Evolutionary conservation across 805 yeast species (phyloP).

Genomic region (Vanderwaltozyma polyspora): DNA sequence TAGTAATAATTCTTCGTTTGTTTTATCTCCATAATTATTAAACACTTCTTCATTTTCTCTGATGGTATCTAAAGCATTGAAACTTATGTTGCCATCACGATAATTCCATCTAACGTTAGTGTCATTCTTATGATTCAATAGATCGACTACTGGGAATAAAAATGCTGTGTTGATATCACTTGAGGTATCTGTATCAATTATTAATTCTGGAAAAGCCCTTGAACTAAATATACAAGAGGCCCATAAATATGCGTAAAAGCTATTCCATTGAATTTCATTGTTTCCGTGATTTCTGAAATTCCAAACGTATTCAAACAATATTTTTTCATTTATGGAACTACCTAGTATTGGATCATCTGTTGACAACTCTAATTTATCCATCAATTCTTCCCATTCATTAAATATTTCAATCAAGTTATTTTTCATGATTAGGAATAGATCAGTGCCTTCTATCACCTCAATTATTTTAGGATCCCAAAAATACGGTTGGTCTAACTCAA

Average conservation of each 20-base stretch:
- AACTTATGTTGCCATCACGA: slow-evolving; percentile 28
- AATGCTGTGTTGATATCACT: slow-evolving; percentile 44
- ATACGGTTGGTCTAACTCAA: slow-evolving; percentile 46
- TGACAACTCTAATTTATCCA: slow-evolving; percentile 3
- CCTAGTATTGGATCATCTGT: slow-evolving; percentile 2
- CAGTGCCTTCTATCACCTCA: slow-evolving; percentile 51
- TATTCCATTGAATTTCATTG: slow-evolving; percentile 38
- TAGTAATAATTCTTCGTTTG: slow-evolving; percentile 70
- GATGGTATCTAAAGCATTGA: slow-evolving; percentile 29
- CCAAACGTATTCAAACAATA: slow-evolving; percentile 16
- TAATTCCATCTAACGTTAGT: slow-evolving; percentile 55
- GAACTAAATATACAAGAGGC: slow-evolving; percentile 58
- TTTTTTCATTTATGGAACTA: slow-evolving; percentile 4
- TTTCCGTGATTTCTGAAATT: background rate
- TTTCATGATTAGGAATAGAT: slow-evolving; percentile 45
- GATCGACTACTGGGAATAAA: slow-evolving; percentile 67
- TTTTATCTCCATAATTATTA: slow-evolving; percentile 82
- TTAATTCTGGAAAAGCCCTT: slow-evolving; percentile 67
- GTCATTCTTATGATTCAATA: slow-evolving; percentile 59
- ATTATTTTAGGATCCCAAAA: slow-evolving; percentile 51
- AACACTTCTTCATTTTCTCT: slow-evolving; percentile 40
- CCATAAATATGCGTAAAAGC: slow-evolving; percentile 67
- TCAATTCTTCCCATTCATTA: slow-evolving; percentile 44
- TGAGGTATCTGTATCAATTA: slow-evolving; percentile 30
- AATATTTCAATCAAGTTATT: slow-evolving; percentile 35